Conservation (phyloP, 441 rosid species). For the Brassica hybrid region DNA sequence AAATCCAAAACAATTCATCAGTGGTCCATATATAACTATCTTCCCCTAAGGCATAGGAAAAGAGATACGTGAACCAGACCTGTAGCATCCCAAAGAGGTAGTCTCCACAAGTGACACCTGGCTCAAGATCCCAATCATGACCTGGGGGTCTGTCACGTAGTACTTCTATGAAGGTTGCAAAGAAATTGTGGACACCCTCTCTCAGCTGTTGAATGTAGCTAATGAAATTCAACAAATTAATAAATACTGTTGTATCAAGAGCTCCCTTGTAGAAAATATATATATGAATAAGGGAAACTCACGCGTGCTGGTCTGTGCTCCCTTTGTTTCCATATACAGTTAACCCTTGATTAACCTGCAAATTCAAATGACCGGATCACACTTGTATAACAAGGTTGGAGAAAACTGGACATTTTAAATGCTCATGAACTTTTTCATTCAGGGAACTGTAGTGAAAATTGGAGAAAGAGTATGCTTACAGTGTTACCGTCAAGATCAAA, state of each 20-base stretch:
- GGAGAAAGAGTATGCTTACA: constrained; percentile 53
- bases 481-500: constrained; percentile 93
- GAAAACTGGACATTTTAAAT: too few species aligned
- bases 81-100: constrained; percentile 98
- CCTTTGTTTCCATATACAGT: constrained; percentile 98
- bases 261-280: constrained; percentile 7
- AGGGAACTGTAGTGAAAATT: neutral
- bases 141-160: constrained; percentile 95
- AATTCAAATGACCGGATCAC: constrained; percentile 31
- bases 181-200: constrained; percentile 97
- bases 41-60: neutral
- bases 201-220: constrained; percentile 99
- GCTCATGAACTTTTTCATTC: constrained; percentile 1
- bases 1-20: constrained; percentile 23
- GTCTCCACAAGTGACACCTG: constrained; percentile 99
- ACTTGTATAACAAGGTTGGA: constrained; percentile 19
- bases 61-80: constrained; percentile 49
- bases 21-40: neutral
- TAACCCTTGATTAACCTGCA: constrained; percentile 90
- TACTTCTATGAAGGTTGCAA: constrained; percentile 95
- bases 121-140: constrained; percentile 99
- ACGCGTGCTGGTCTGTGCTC: constrained; percentile 99
- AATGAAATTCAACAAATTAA: constrained; percentile 25
- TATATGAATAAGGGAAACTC: constrained; percentile 46
- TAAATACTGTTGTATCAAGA: neutral